Conservation (phyloP, 345 rosid genomes). For the Dovyalis caffra region DNA sequence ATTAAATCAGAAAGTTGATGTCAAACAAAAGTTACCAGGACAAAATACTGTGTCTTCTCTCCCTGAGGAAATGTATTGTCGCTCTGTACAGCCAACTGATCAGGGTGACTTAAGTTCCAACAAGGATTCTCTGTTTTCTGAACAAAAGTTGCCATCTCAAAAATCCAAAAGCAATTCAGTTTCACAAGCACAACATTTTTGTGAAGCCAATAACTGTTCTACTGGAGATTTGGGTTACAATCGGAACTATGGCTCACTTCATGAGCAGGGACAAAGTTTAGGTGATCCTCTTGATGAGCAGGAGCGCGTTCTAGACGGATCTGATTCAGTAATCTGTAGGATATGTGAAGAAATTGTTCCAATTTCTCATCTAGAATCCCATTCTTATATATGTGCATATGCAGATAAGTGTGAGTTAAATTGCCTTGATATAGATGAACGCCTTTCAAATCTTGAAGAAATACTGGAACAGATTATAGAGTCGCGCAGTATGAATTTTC, state of each 20-base stretch:
- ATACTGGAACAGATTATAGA: slow-evolving; percentile 72
- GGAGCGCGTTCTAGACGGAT: slow-evolving; percentile 38
- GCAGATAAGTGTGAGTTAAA: slow-evolving; percentile 79
- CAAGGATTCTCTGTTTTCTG: slow-evolving; percentile 28
- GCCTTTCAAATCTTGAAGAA: slow-evolving; percentile 68
- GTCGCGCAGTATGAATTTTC: slow-evolving; percentile 48
- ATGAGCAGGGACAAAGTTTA: slow-evolving; percentile 30
- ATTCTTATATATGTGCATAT: slow-evolving; percentile 84
- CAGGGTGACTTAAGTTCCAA: slow-evolving; percentile 29
- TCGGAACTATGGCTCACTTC: slow-evolving; percentile 28
- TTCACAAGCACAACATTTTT: slow-evolving; percentile 31
- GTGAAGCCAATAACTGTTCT: slow-evolving; percentile 29
- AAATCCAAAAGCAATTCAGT: slow-evolving; percentile 28
- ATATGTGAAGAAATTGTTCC: slow-evolving; percentile 81
- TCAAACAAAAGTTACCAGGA: slow-evolving; percentile 21
- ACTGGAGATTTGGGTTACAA: slow-evolving; percentile 16
- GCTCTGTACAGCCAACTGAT: slow-evolving; percentile 28
- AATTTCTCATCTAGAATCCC: slow-evolving; percentile 65
- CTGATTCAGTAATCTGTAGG: slow-evolving; percentile 61
- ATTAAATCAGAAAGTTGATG: slow-evolving; percentile 31
- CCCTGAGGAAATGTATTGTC: slow-evolving; percentile 18
- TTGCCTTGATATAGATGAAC: slow-evolving; percentile 69
- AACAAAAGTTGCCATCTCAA: slow-evolving; percentile 31
- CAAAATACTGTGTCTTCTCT: slow-evolving; percentile 32
- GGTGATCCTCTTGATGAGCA: slow-evolving; percentile 12